Evolutionary conservation across 1,284 basidiomycete genomes (phyloP), one percentile per base, ranked within the genome.

Genomic region (Xerocomus cyaneibrunnescens): DNA sequence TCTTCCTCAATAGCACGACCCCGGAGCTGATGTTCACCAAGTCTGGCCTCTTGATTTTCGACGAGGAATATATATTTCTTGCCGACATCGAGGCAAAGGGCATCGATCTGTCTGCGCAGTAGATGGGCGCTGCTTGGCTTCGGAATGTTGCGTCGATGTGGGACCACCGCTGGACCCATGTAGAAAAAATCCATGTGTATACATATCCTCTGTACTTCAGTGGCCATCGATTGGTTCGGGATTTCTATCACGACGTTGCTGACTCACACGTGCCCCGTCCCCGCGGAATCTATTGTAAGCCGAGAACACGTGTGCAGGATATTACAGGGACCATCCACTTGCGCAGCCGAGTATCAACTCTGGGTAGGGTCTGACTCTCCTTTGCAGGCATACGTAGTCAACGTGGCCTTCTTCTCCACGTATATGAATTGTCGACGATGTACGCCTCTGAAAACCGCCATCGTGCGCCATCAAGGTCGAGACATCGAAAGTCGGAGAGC

Each of bases 21-120:
- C 79, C 88, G 25, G 87, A 91, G 64, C 73, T 85, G 71, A 78
- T 81, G 9, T 91, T 91, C 31, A 65, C 61, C 7, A 51, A 47
- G 8, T 65, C 63, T 25, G 63, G 60, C 5, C 57, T 64, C 19
- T 35, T 65, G 14, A 46, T 62, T 14, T 50, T 65, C 2, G 2
- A 30, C 2, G 61, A 62, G 14, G 39, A 65, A 16, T 39, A 3
- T 13, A 50, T 62, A 25, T 50, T 39, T 27, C 23, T 50, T 23
- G 49, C 23, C 4, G 34, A 50, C 22, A 47, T 50, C 23, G 25
- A 4, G 12, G 43, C 49, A 9, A 30, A n/a, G 14, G 42, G 49
- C 7, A 47, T 47, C 2, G 28, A 50, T 10, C 27, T 50, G 30
- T 23, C 27, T 28, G 49, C 9, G 10, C 19, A 27, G 3, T 39